Conservation (phyloP, 2,329 filamentous ascomycete species). For the Cladosporium oxysporum region DNA sequence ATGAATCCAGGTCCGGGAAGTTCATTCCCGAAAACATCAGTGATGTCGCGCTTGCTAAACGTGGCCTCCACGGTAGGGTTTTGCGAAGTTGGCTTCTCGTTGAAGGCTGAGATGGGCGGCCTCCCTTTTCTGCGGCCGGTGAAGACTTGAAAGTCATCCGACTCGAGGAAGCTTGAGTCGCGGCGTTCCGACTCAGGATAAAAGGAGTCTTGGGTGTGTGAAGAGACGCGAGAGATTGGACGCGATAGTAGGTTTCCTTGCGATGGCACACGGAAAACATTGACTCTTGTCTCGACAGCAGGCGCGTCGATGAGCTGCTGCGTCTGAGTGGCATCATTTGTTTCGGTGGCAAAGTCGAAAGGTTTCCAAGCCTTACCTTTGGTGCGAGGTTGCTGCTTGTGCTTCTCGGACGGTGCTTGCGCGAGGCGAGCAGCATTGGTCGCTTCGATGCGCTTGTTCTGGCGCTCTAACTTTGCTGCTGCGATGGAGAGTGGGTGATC, state of each 20-base stretch:
- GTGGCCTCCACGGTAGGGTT: constrained; percentile 35
- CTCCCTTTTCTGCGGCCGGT: constrained; percentile 29
- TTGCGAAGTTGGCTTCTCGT: constrained; percentile 31
- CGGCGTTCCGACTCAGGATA: constrained; percentile 26
- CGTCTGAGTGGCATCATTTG: constrained; percentile 14
- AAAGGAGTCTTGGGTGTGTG: constrained; percentile 26
- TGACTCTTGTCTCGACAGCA: constrained; percentile 33
- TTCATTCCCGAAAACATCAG: constrained; percentile 43
- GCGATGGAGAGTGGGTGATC: not conserved
- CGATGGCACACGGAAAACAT: constrained; percentile 33
- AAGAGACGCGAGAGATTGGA: constrained; percentile 33
- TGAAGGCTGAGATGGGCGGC: constrained; percentile 28
- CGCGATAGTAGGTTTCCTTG: constrained; percentile 29
- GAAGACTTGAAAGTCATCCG: constrained; percentile 35
- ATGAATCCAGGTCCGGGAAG: constrained; percentile 46
- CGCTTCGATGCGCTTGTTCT: constrained; percentile 35
- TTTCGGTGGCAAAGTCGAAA: constrained; percentile 28
- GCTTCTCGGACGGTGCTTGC: constrained; percentile 21
- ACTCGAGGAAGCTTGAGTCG: constrained; percentile 24
- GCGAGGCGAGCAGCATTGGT: constrained; percentile 32
- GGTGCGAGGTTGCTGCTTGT: constrained; percentile 26
- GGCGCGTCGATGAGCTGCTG: constrained; percentile 19
- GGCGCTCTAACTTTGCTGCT: constrained; percentile 35
- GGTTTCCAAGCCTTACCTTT: constrained; percentile 34
- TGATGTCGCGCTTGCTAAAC: constrained; percentile 36